Evolutionary conservation across 2,329 filamentous ascomycete genomes (phyloP), one percentile per base, ranked within the genome.

Genomic region (Arthrobotrys musiformis): DNA sequence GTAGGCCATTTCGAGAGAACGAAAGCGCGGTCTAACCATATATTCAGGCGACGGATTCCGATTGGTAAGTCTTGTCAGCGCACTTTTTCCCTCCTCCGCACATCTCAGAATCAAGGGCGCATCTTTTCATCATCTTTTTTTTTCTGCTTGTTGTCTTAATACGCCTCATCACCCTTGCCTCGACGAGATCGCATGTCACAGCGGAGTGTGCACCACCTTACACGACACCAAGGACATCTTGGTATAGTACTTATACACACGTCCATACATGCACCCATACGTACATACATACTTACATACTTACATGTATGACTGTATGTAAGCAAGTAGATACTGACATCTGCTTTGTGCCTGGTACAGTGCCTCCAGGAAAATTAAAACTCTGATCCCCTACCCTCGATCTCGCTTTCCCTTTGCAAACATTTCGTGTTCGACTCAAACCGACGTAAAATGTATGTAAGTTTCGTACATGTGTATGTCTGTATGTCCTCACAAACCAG

Each of bases 161-260:
- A 70, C 67, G 61, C 73, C 73, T 69, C 66, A 77, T 62, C 60
- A 61, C 61, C 66, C 66, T 70, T 77, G 73, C 66, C 66, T 77
- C 61, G 73, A 77, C 66, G 54, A 70, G 66, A 61, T 70, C 66
- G 63, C 60, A 67, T 50, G 60, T 77, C 37, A 62, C 66, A 70
- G 72, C 50, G 52, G 42, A 60, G 73, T 60, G 61, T 70, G 66
- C 66, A 62, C 46, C 22, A 64, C 70, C 30, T 62, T 33, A 46
- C 63, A 70, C 64, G 63, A 44, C 64, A 76, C 44, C 33, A 15
- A 52, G 56, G 62, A 42, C 35, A 69, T 26, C 19, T 35, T 19
- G 54, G 56, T 42, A 42, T n/a, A n/a, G n/a, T 11, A 33, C 13
- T 13, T 11, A 37, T 37, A 4, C 33, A 6, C 13, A 37, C 40